Base-by-base conservation (phyloP, 148 eudicot species). In the Amaranthus hypochondriacus region DNA sequence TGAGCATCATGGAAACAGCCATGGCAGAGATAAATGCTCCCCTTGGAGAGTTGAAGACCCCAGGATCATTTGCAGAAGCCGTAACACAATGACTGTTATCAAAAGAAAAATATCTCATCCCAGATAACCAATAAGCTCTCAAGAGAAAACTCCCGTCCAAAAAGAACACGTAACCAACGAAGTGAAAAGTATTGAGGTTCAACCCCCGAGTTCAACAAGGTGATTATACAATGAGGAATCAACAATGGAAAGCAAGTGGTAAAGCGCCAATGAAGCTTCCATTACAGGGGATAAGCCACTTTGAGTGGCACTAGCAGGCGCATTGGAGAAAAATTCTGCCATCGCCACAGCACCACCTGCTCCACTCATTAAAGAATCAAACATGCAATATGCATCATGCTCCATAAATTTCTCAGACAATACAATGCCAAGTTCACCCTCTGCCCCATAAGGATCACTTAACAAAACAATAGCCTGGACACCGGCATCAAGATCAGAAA, bases 141-240 rank as follows among this genome's bases (percentile, higher is more conserved):
- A 42, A 95, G 86, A 53, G 89, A 79, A 78, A 90, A 95, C 77
- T 95, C 99, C 14, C 99, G 99, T 66, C 99, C 99, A 73, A 90
- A 95, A 56, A 92, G 77, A 78, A 95, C 97, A 62, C 99, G 80
- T 54, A 95, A 78, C 99, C 99, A 95, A 67, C 99, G 96, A 48
- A 95, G 93, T 53, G 97, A 85, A 80, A 95, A 95, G 79, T 90
- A 95, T 68, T 95, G 99, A 43, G 99, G 99, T 86, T 95, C 97
- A 70, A 95, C 96, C 43, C 43, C 96, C 99, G 12, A 95, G 80
- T 81, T 92, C 97, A 78, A 88, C 87, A 69, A 95, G 88, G 74
- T 95, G 99, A 74, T 84, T 89, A 74, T 95, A 86, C 73, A 95
- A 85, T 58, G 99, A 89, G 21, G 91, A 75, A 86, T 95, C 99